These are phyloP conservation scores for Chaetomiaceae sp. DNA, from an alignment of 2,329 filamentous ascomycete genomes.

Conservation along the genomic window DNA sequence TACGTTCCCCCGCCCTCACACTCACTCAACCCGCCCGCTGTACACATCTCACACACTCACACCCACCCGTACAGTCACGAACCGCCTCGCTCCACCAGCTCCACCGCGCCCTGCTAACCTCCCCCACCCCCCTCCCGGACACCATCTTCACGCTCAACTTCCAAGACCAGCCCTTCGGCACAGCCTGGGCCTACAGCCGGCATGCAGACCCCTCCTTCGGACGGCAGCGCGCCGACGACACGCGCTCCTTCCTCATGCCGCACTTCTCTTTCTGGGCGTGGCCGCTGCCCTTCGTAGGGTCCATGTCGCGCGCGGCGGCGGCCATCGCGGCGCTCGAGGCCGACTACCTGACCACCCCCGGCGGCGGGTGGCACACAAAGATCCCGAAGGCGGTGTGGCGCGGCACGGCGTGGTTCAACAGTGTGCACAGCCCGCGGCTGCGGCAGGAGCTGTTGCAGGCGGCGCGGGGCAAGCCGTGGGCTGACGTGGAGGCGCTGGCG, in stretches of 20 bases:
- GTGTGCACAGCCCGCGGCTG: slow-evolving; percentile 34
- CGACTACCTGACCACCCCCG: slow-evolving; percentile 9
- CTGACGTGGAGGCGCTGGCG: slow-evolving; percentile 40
- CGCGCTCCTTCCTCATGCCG: slow-evolving; percentile 45
- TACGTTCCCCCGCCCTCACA: slow-evolving; percentile 8
- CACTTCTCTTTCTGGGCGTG: slow-evolving; percentile 53
- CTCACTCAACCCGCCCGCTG: neutral
- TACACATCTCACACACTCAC: neutral
- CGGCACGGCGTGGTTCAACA: slow-evolving; percentile 47
- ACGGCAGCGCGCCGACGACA: slow-evolving; percentile 19
- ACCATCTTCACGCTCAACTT: slow-evolving; percentile 48
- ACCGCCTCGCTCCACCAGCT: slow-evolving; percentile 49
- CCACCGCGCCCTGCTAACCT: slow-evolving; percentile 45
- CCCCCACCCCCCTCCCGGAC: slow-evolving; percentile 42
- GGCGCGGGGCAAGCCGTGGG: slow-evolving; percentile 37
- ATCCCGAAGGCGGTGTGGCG: slow-evolving; percentile 43
- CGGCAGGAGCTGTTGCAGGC: slow-evolving; percentile 36
- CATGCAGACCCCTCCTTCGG: slow-evolving; percentile 33
- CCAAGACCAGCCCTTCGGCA: slow-evolving; percentile 41
- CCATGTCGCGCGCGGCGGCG: slow-evolving; percentile 34
- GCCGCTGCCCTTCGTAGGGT: slow-evolving; percentile 44
- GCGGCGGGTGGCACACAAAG: slow-evolving; percentile 29
- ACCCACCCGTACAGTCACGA: slow-evolving; percentile 32
- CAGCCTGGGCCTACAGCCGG: slow-evolving; percentile 42
- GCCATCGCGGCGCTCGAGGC: slow-evolving; percentile 36